phyloP scores from a whole-genome alignment of 805 yeast genomes.

The Cyberlindnera euphorbiae region DNA sequence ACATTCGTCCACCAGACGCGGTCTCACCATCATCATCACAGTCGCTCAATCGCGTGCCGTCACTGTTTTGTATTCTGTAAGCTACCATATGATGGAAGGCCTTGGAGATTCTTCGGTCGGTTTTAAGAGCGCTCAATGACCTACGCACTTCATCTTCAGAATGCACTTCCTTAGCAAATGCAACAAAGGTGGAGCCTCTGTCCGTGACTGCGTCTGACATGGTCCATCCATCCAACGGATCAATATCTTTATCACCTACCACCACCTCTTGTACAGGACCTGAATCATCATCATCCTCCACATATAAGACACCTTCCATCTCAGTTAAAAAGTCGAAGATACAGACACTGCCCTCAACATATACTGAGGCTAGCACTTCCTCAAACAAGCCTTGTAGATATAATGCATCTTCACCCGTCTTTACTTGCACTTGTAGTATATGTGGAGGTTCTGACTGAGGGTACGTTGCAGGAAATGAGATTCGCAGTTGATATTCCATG shows the following conservation, averaged over 20 bases:
- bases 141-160: constrained; percentile 65
- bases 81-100: constrained; percentile 84
- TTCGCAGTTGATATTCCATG: constrained; percentile 52
- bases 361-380: constrained; percentile 51
- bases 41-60: constrained; percentile 64
- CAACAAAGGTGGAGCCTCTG: constrained; percentile 82
- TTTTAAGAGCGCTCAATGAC: constrained; percentile 45
- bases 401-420: constrained; percentile 33
- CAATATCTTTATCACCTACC: constrained; percentile 24
- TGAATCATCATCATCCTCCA: constrained; percentile 23
- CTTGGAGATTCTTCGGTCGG: constrained; percentile 61
- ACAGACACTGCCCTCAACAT: constrained; percentile 60
- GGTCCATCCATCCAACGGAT: constrained; percentile 69
- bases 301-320: constrained; percentile 48
- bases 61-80: constrained; percentile 59
- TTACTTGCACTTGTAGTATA: constrained; percentile 48
- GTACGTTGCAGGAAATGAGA: constrained; percentile 68
- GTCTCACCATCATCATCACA: constrained; percentile 97
- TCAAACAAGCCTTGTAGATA: constrained; percentile 44
- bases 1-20: constrained; percentile 87
- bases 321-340: constrained; percentile 75
- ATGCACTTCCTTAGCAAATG: constrained; percentile 57
- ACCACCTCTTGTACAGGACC: too few relatives aligned
- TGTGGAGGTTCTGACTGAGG: constrained; percentile 61
- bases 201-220: constrained; percentile 75